A percentile compares a stretch with the other conserved stretches of the same genome.
Conservation (phyloP, 2,329 filamentous ascomycete genomes). For the Aureobasidium sp. region DNA sequence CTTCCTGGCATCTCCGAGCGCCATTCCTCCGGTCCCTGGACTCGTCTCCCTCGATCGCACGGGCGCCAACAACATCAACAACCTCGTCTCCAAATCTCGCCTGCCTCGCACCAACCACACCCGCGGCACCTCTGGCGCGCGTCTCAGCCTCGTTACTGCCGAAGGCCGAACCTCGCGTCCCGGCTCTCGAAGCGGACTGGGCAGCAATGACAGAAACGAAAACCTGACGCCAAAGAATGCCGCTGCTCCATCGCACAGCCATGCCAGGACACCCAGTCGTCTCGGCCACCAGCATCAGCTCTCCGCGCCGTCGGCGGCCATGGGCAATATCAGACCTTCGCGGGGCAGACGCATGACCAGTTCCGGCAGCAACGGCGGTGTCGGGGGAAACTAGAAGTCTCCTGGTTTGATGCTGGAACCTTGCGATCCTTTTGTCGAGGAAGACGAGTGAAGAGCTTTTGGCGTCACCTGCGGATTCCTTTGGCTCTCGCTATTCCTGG, state of each 20-base stretch:
- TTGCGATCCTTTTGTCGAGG: constrained; percentile 12
- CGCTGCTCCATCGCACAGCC: constrained; percentile 18
- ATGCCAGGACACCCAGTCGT: constrained; percentile 10
- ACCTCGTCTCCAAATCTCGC: constrained; percentile 20
- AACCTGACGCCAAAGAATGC: constrained; percentile 22
- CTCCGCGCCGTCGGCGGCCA: constrained; percentile 19
- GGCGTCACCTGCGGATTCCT: no score
- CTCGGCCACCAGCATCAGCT: constrained; percentile 17
- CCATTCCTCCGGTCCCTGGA: background rate
- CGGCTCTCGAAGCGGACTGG: constrained; percentile 8
- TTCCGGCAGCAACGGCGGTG: background rate
- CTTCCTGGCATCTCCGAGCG: background rate
- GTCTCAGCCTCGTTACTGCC: constrained; percentile 23
- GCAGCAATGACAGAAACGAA: constrained; percentile 14
- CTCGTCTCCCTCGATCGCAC: background rate
- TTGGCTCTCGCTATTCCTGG: background rate
- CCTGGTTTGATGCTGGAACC: background rate
- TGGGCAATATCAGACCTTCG: constrained; percentile 20
- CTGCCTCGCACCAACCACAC: constrained; percentile 21
- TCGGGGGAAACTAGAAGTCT: constrained; percentile 3
- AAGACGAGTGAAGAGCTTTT: constrained; percentile 6
- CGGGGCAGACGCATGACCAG: constrained; percentile 12
- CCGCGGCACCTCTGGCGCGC: constrained; percentile 18
- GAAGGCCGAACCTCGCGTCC: constrained; percentile 2
- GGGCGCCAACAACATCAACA: constrained; percentile 7